These are phyloP conservation scores for Entonaema liquescens DNA, from an alignment of 495 filamentous ascomycete genomes.

Conservation along the genomic window DNA sequence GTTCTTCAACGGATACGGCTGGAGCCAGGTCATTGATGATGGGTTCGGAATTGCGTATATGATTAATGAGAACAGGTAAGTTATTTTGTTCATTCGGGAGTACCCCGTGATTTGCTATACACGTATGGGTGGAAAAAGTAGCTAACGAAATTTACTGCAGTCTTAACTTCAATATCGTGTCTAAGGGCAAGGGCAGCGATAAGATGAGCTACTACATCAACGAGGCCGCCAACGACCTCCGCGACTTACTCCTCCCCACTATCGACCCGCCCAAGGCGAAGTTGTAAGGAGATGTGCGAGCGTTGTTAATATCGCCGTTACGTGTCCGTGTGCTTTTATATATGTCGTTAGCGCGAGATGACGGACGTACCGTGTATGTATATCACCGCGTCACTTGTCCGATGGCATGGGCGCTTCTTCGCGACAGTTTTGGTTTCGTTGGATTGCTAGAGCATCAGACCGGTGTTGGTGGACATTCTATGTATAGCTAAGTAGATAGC, in stretches of 20 bases:
- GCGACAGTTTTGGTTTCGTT: slow-evolving; percentile 2
- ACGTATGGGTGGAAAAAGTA: slow-evolving; percentile 28
- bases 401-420: slow-evolving; percentile 2
- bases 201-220: slow-evolving; percentile 95
- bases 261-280: slow-evolving; percentile 88
- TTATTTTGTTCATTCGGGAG: too few relatives aligned
- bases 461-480: slow-evolving; percentile 36
- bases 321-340: background rate
- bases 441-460: slow-evolving; percentile 33
- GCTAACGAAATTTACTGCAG: slow-evolving; percentile 50
- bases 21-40: slow-evolving; percentile 97
- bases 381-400: background rate
- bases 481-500: background rate
- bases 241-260: slow-evolving; percentile 87
- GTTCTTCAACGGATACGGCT: slow-evolving; percentile 99
- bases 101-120: too few relatives aligned
- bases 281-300: slow-evolving; percentile 62
- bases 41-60: slow-evolving; percentile 99
- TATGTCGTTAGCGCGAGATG: background rate
- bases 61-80: slow-evolving; percentile 94
- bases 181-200: slow-evolving; percentile 88
- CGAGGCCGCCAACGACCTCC: slow-evolving; percentile 89
- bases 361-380: background rate
- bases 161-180: slow-evolving; percentile 98
- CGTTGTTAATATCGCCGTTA: background rate